Evolutionary conservation across 352 stramenopile species (phyloP).

Genomic region (Globisporangium uncinulatum): DNA sequence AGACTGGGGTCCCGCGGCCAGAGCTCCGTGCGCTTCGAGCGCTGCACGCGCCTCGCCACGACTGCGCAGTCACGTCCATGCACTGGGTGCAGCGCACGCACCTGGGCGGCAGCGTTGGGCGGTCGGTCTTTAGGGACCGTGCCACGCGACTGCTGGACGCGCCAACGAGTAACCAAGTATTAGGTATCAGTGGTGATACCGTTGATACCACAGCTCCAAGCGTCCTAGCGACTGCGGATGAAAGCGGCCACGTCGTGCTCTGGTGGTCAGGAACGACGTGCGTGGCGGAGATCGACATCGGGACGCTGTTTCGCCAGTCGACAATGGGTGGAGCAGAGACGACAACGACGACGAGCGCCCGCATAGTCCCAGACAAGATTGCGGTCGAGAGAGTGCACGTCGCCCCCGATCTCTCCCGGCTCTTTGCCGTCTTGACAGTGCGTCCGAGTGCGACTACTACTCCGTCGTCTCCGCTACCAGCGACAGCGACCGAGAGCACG

Average conservation of each 20-base stretch:
- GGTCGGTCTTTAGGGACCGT: slow-evolving; percentile 25
- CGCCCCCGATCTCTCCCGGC: slow-evolving; percentile 25
- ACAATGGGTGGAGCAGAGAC: too few species aligned
- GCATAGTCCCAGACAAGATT: slow-evolving; percentile 8
- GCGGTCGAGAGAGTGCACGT: slow-evolving; percentile 30
- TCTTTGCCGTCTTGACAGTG: slow-evolving; percentile 25
- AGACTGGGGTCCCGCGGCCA: slow-evolving; percentile 28
- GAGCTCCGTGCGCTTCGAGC: slow-evolving; percentile 19
- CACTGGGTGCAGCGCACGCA: slow-evolving; percentile 25
- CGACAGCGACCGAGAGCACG: too few species aligned
- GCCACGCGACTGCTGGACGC: slow-evolving; percentile 24
- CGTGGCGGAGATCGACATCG: slow-evolving; percentile 38
- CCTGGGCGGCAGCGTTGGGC: background rate
- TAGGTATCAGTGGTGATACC: background rate
- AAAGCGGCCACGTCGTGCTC: slow-evolving; percentile 25
- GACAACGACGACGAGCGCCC: background rate
- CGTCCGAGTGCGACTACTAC: background rate
- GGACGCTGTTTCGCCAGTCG: slow-evolving; percentile 18
- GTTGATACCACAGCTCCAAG: background rate
- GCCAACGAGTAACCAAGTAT: background rate
- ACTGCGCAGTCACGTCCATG: slow-evolving; percentile 45
- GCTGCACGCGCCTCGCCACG: slow-evolving; percentile 31
- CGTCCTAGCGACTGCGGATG: slow-evolving; percentile 45
- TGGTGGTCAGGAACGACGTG: slow-evolving; percentile 64
- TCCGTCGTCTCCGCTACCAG: background rate